phyloP scores from a whole-genome alignment of 345 rosid species.

The Ceriops zippeliana region DNA sequence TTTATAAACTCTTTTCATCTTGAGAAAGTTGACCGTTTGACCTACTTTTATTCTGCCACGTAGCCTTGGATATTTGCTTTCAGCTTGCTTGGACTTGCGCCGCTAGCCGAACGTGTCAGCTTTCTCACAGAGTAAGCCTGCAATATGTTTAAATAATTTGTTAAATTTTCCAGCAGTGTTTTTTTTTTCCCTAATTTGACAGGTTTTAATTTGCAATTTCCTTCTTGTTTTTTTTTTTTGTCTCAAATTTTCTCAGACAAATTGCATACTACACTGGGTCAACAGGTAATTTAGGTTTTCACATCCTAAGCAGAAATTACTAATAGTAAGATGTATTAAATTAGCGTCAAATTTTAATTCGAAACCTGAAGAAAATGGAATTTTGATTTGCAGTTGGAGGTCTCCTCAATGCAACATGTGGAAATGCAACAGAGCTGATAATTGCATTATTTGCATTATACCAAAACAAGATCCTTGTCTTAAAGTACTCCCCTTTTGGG shows the following conservation, averaged over 20 bases:
- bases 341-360: background rate
- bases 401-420: constrained; percentile 89
- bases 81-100: constrained; percentile 73
- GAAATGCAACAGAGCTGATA: constrained; percentile 90
- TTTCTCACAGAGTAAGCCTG: constrained; percentile 78
- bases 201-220: background rate
- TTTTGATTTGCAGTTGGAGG: constrained; percentile 69
- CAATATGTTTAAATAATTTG: background rate
- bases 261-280: constrained; percentile 89
- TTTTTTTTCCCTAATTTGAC: background rate
- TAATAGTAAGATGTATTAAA: background rate
- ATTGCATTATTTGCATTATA: constrained; percentile 81
- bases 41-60: background rate
- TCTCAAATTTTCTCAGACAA: constrained; percentile 46
- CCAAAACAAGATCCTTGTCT: constrained; percentile 60
- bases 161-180: too few species aligned
- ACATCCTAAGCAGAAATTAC: background rate
- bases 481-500: constrained; percentile 87
- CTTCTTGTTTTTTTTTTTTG: background rate
- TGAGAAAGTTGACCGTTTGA: background rate
- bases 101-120: constrained; percentile 87
- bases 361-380: background rate
- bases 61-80: constrained; percentile 81
- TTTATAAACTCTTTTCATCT: background rate
- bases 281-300: constrained; percentile 49